phyloP scores from a whole-genome alignment of 441 rosid species.

The Biscutella auriculata region DNA sequence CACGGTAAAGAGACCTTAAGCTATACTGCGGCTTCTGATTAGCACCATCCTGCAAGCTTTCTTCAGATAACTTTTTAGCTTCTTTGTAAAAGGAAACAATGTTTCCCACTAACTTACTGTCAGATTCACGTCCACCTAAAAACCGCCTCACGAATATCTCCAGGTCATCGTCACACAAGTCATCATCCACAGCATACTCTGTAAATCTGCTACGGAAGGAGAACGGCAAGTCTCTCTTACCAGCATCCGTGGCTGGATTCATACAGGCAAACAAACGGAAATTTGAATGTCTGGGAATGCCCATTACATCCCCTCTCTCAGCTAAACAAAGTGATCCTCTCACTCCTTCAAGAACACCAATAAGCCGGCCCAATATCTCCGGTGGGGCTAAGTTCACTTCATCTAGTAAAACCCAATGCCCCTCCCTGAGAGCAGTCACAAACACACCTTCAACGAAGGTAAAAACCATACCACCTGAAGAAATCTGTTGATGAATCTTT shows the following conservation, averaged over 20 bases:
- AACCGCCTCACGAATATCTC: slow-evolving; percentile 58
- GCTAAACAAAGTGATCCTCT: slow-evolving; percentile 88
- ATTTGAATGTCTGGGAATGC: slow-evolving; percentile 59
- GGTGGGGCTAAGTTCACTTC: slow-evolving; percentile 97
- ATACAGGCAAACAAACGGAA: slow-evolving; percentile 93
- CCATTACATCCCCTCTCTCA: slow-evolving; percentile 83
- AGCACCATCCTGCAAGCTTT: slow-evolving; percentile 97
- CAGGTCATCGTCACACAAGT: slow-evolving; percentile 64
- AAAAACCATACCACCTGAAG: slow-evolving; percentile 77
- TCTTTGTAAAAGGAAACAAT: slow-evolving; percentile 64
- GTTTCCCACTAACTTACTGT: slow-evolving; percentile 40
- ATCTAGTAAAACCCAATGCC: slow-evolving; percentile 95
- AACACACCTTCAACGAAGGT: slow-evolving; percentile 96
- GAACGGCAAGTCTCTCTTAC: slow-evolving; percentile 83
- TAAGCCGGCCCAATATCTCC: slow-evolving; percentile 83
- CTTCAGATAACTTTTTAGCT: slow-evolving; percentile 72
- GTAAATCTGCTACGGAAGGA: slow-evolving; percentile 80
- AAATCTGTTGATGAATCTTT: slow-evolving; percentile 43
- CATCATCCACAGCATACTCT: slow-evolving; percentile 85
- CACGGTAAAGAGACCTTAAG: slow-evolving; percentile 88
- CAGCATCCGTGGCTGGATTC: slow-evolving; percentile 99
- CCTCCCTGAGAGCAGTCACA: slow-evolving; percentile 79
- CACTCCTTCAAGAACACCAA: slow-evolving; percentile 94
- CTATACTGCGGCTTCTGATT: slow-evolving; percentile 98
- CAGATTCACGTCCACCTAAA: slow-evolving; percentile 50